Base-by-base conservation (phyloP, 192 early-diverging fungal species). In the Podila clonocystis region DNA sequence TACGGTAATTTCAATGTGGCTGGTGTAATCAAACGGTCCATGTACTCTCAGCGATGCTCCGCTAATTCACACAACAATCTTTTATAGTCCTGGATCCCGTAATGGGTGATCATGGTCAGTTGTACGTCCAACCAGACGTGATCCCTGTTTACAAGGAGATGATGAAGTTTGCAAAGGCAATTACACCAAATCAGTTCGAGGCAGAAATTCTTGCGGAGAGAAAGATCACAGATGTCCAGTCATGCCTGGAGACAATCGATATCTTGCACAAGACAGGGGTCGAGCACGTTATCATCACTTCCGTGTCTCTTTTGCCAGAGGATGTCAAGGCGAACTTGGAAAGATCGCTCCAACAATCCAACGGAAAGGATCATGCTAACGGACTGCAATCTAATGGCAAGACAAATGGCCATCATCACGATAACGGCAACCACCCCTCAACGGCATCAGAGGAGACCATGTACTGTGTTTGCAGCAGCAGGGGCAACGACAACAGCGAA, bases 161-260 rank as follows among this genome's bases (percentile, higher is more conserved):
- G 17, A 82, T 91, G 66, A 86, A 89, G 11, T 72, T 92, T 31
- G 93, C 95, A 26, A 85, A 93, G 41, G 74, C 96, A 13, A 82
- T 96, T n/a, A 95, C 95, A 20, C 97, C 97, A 0, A 98, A 98
- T 82, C 93, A 91, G 75, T 96, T 94, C 45, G 97, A 98, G 83
- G 93, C 94, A 28, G 93, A 95, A 90, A 74, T 72, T 13, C 88
- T 97, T 1, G 85, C 93, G 0, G 90, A 86, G 41, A 79, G 82
- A 28, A 84, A 74, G 13, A 88, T 94, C 28, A 63, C 55, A 9
- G 82, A 88, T 4, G 67, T 90, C 26, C 67, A 71, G 26, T 86
- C 89, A 45, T 92, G 91, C 22, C 58, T 83, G 20, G 62, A 85
- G 19, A 90, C 90, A 0, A 86, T 93, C 55, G 83, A 89, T 11